Evolutionary conservation across 2,329 filamentous ascomycete genomes (phyloP), one percentile per base, ranked within the genome.

Genomic region (Penicillium sp.): DNA sequence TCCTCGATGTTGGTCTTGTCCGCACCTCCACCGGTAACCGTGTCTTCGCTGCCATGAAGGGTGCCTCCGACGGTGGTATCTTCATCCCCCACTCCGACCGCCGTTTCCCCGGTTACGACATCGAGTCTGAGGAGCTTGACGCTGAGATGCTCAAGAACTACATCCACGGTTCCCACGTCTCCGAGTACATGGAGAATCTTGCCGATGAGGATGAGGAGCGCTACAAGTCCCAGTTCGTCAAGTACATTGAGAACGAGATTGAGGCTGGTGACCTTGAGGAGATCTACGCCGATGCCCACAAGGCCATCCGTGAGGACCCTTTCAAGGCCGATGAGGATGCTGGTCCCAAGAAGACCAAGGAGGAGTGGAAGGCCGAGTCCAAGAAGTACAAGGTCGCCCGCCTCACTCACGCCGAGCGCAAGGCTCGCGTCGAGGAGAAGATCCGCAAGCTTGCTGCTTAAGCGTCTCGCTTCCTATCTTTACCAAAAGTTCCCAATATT

Each of bases 161-260:
- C 89, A 99, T 99, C 85, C 93, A 90, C 80, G 94, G 85, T 75
- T 93, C 94, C 61, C 94, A 99, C 87, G 90, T 99, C 66, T 92
- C 93, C 69, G 94, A 99, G 87, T 99, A 99, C 88, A 99, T 99
- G 94, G 94, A 99, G 88, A 94, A 89, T 58, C 90, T 99, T 66
- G 94, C 94, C 81, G 94, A 99, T 73, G 94, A 99, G 77, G 94
- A 99, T 76, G 94, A 99, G 89, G 94, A 99, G 87, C 92, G 94
- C 77, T 99, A 91, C 90, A 93, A 93, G 86, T 87, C 86, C 71
- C 94, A 99, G 85, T 99, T 99, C 89, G 84, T 87, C 79, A 88
- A 94, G 82, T 99, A 99, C 86, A 89, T 96, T 69, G 93, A 99
- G 67, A 91, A 96, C 75, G 94, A 96, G 71, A 79, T 99, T 67